phyloP scores from a whole-genome alignment of 2,329 filamentous ascomycete species.

The Alternaria ethzedia region DNA sequence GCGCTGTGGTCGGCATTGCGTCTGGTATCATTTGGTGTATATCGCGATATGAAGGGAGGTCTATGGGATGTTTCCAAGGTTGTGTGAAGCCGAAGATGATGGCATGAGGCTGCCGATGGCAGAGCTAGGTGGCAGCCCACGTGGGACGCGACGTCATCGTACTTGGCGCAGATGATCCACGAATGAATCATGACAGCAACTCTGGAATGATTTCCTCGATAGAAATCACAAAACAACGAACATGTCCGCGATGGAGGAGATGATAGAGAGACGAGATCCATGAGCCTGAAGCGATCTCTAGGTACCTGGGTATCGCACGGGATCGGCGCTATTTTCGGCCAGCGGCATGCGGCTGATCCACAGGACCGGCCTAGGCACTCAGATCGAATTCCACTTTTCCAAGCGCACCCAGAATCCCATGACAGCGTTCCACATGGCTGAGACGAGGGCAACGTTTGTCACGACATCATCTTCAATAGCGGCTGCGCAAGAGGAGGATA shows the following conservation, averaged over 20 bases:
- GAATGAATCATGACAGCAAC: too few species aligned
- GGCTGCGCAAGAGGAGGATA: constrained; percentile 3
- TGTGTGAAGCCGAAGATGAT: too few species aligned
- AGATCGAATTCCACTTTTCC: constrained; percentile 4
- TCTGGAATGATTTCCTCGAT: too few species aligned
- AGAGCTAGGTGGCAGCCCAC: too few species aligned
- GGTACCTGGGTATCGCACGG: not conserved
- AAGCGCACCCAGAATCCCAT: not conserved
- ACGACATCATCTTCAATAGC: not conserved
- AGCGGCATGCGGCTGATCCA: constrained; percentile 6
- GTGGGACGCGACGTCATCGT: too few species aligned
- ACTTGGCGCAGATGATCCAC: too few species aligned
- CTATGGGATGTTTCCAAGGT: too few species aligned
- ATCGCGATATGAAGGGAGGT: too few species aligned
- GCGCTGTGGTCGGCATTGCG: too few species aligned
- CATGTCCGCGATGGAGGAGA: not conserved
- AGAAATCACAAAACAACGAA: too few species aligned
- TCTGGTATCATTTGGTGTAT: too few species aligned
- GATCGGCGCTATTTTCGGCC: constrained; percentile 1
- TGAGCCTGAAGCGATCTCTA: not conserved
- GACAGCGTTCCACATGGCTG: not conserved
- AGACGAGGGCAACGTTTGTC: not conserved
- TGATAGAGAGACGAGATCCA: not conserved
- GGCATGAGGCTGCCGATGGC: too few species aligned
- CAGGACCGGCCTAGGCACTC: not conserved